Base-by-base conservation (phyloP, 2,329 filamentous ascomycete species). In the Stromatinia cepivora region DNA sequence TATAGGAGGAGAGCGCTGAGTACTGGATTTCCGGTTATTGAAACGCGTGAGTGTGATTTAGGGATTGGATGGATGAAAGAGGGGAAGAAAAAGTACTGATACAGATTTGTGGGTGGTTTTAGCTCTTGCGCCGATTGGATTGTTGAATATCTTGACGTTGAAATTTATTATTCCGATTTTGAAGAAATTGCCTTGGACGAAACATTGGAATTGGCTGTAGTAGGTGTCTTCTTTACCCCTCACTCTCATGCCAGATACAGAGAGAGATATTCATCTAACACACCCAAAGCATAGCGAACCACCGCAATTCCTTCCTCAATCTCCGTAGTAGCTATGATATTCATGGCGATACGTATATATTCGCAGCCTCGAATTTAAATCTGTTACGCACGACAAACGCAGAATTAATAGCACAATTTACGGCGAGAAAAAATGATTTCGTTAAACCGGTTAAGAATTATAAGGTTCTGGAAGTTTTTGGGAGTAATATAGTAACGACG, bases 391-490 rank as follows among this genome's bases (percentile, higher is more conserved):
- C 75, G 17, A 72, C 73, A 17, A 72, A 76, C 57, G 74, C 76
- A 2, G 74, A 77, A 61, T 72, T 76, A 3, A 72, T 72, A 39
- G 67, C 73, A 11, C 77, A 78, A 63, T 70, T 78, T 17, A 71
- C 72, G 4, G 69, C 69, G 5, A 71, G 76, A 4, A 73, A 74
- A 39, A 73, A 70, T 56, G 77, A 77, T 39, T 79, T 79, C 39
- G 64, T 73, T 1, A 79, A 79, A 66, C 76, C 76, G 7, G 68
- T 74, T 4, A 70, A 74, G 53, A 68, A 75, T 42, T 79, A 79
- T 67, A 71, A 71, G 28, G 70, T 78, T 31, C 67, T 79, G 25
- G 77, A 76, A 56, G 70, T 79, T 6, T 79, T 75, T 67, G 78
- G 78, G 17, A 72, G 70, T 34, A 77, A 73, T 36, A 75, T 79